Percentiles rank a stretch among this genome's conserved stretches.
Evolutionary conservation across 1,139 yeast genomes (phyloP).

Genomic region (Neolecta irregularis): DNA sequence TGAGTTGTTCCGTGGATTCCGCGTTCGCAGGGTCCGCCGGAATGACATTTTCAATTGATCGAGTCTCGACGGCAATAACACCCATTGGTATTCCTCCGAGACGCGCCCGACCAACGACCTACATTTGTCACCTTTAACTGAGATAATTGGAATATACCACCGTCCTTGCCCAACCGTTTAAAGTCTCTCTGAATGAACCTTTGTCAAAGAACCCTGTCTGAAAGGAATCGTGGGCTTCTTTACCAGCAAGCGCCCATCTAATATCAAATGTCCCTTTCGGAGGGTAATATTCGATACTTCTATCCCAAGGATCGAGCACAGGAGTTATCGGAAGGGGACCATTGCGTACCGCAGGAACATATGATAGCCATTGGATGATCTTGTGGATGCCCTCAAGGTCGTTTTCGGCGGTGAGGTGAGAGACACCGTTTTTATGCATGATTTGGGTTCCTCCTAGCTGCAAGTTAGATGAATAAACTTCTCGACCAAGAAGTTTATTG

Average conservation of each 20-base stretch:
- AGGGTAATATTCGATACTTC: constrained; percentile 75
- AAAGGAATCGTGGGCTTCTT: constrained; percentile 43
- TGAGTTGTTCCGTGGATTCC: constrained; percentile 67
- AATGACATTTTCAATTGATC: constrained; percentile 68
- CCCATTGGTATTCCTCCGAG: constrained; percentile 98
- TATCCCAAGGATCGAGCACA: constrained; percentile 71
- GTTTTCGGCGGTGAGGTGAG: constrained; percentile 88
- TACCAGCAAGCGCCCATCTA: constrained; percentile 88
- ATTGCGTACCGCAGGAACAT: constrained; percentile 79
- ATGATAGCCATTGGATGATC: constrained; percentile 93
- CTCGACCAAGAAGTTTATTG: constrained; percentile 88
- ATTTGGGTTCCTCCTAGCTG: constrained; percentile 98
- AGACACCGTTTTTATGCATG: constrained; percentile 95
- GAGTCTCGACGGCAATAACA: constrained; percentile 90
- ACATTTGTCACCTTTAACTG: too few relatives aligned
- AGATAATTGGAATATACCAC: too few relatives aligned
- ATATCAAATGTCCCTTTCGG: constrained; percentile 71
- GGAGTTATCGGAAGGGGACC: constrained; percentile 85
- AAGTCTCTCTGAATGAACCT: constrained; percentile 89
- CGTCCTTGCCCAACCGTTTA: constrained; percentile 97
- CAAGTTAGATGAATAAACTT: constrained; percentile 88
- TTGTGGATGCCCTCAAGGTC: constrained; percentile 93
- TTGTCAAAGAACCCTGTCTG: constrained; percentile 84
- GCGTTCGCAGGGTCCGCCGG: constrained; percentile 99
- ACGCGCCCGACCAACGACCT: constrained; percentile 96